phyloP scores from a whole-genome alignment of 352 stramenopile genomes.

The Blastocystis sp. region DNA sequence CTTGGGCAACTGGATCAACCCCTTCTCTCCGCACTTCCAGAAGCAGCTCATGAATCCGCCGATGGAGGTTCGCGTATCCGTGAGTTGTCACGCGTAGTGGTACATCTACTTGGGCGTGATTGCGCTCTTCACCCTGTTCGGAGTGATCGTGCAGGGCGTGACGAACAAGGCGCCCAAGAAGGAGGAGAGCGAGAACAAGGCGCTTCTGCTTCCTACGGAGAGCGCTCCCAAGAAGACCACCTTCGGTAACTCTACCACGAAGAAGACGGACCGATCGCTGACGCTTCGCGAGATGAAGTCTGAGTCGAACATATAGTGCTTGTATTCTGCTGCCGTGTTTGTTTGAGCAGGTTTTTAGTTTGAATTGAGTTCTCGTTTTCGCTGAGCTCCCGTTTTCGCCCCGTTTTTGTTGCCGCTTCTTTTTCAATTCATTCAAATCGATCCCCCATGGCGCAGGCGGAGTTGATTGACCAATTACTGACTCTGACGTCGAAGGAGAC shows the following conservation, averaged over 20 bases:
- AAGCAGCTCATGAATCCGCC: constrained; percentile 48
- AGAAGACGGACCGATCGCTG: neutral
- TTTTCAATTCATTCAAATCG: neutral
- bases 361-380: too few species aligned
- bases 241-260: neutral
- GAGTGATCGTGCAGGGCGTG: constrained; percentile 36
- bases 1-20: constrained; percentile 66
- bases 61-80: neutral
- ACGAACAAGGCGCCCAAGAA: constrained; percentile 32
- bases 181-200: neutral
- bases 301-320: neutral
- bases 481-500: neutral
- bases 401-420: too few species aligned
- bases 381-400: too few species aligned
- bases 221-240: neutral
- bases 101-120: constrained; percentile 50
- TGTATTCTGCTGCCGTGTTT: neutral
- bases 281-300: neutral
- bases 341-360: too few species aligned
- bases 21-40: constrained; percentile 50
- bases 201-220: neutral
- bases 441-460: neutral
- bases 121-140: constrained; percentile 17
- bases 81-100: constrained; percentile 11
- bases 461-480: neutral